phyloP scores from a whole-genome alignment of 345 rosid genomes.

The Bruguiera parviflora region DNA sequence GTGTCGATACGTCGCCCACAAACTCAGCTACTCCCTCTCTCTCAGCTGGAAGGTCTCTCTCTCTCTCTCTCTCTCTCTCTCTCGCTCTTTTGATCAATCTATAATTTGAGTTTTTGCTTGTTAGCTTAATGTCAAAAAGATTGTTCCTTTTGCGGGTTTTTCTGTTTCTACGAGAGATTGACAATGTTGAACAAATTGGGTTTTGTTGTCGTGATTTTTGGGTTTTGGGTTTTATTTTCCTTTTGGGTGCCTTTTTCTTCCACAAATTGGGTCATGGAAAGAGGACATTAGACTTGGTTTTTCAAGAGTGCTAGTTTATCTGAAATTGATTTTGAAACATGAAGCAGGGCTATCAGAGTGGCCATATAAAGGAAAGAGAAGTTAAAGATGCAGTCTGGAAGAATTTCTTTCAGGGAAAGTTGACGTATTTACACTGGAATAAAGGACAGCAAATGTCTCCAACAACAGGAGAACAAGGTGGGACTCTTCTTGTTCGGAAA shows the following conservation, averaged over 20 bases:
- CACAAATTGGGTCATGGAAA: neutral
- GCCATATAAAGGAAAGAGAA: slow-evolving; percentile 52
- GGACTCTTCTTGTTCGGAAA: slow-evolving; percentile 85
- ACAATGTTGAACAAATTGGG: neutral
- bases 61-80: slow-evolving; percentile 1
- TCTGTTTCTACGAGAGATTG: neutral
- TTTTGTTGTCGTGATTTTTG: neutral
- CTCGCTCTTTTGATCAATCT: slow-evolving; percentile 1
- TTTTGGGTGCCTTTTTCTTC: neutral
- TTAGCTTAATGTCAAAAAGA: too few species aligned
- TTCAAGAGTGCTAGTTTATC: too few species aligned
- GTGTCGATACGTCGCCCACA: slow-evolving; percentile 64
- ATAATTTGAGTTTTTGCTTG: slow-evolving; percentile 5
- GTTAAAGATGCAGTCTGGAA: slow-evolving; percentile 50
- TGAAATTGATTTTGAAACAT: slow-evolving; percentile 4
- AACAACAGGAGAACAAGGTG: slow-evolving; percentile 50
- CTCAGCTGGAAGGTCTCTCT: slow-evolving; percentile 55
- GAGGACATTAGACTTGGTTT: too few species aligned
- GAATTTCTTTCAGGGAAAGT: slow-evolving; percentile 64
- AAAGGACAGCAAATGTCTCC: slow-evolving; percentile 76
- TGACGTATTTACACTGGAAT: slow-evolving; percentile 68
- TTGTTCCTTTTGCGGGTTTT: neutral
- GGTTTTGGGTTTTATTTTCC: neutral
- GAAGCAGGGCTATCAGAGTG: slow-evolving; percentile 60
- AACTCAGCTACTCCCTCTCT: slow-evolving; percentile 63